A percentile compares a stretch with the other conserved stretches of the same genome.
Conservation (phyloP, 2,329 filamentous ascomycete species). For the Stemphylium vesicarium region DNA sequence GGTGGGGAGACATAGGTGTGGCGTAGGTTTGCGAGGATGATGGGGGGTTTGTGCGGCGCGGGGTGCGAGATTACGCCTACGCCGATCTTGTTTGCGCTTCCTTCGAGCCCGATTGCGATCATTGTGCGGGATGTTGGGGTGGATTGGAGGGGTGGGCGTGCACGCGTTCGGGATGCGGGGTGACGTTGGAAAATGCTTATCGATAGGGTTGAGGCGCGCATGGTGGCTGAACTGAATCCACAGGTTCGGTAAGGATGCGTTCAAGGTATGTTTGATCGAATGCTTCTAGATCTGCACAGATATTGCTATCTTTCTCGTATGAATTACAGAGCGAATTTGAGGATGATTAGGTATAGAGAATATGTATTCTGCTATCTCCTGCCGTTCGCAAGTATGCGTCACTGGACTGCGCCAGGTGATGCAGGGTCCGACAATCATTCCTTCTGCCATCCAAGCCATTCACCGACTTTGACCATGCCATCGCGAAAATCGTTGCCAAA, state of each 20-base stretch:
- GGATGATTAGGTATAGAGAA: too few relatives aligned
- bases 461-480: neutral
- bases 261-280: neutral
- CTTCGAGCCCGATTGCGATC: conserved; percentile 80
- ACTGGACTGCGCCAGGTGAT: conserved; percentile 6
- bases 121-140: conserved; percentile 47
- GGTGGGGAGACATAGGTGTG: conserved; percentile 93
- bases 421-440: conserved; percentile 3
- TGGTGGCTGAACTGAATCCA: conserved; percentile 10
- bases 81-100: conserved; percentile 96
- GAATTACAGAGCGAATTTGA: too few relatives aligned
- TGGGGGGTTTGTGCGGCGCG: conserved; percentile 51
- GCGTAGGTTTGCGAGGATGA: conserved; percentile 87
- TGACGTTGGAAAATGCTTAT: conserved; percentile 25
- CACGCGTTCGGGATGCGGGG: conserved; percentile 30
- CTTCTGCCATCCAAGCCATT: neutral
- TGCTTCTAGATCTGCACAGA: neutral
- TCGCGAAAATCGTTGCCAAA: too few relatives aligned
- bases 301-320: too few relatives aligned
- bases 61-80: conserved; percentile 89
- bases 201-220: conserved; percentile 22
- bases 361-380: too few relatives aligned
- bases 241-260: neutral
- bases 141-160: conserved; percentile 2
- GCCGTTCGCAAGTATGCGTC: neutral